A percentile compares a stretch with the other conserved stretches of the same genome.
Evolutionary conservation across 164 flowering plant genomes (phyloP).

Genomic region (Tetrastigma voinierianum): DNA sequence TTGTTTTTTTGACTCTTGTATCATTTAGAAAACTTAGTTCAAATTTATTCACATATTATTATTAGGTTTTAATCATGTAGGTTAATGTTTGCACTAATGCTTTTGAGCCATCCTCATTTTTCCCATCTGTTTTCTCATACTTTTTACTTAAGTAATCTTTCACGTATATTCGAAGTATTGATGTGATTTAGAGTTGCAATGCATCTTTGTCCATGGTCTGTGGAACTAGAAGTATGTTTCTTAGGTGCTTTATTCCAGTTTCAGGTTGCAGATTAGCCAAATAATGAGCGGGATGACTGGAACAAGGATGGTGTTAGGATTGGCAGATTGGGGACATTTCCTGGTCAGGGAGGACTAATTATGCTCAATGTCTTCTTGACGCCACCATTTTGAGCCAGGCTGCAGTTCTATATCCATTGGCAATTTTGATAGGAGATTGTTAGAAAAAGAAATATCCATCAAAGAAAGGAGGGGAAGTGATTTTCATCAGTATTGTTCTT

Average conservation of each 20-base stretch:
- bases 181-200: not conserved
- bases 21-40: not conserved
- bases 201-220: not conserved
- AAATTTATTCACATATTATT: not conserved
- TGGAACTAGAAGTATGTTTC: conserved; percentile 17
- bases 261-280: conserved; percentile 28
- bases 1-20: conserved; percentile 1
- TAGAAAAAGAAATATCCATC: not conserved
- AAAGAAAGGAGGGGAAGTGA: not conserved
- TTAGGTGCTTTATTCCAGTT: conserved; percentile 29
- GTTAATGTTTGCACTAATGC: not conserved
- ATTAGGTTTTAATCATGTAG: not conserved
- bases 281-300: conserved; percentile 22
- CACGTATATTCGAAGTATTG: not conserved
- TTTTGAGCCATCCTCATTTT: not conserved
- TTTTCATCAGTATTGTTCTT: not conserved
- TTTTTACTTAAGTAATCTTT: not conserved
- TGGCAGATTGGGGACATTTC: conserved; percentile 8
- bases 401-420: not conserved
- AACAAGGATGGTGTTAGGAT: conserved; percentile 19
- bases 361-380: conserved; percentile 1
- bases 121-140: not conserved
- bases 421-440: conserved; percentile 1
- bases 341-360: not conserved
- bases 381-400: conserved; percentile 13